Evolutionary conservation across 2,329 filamentous ascomycete genomes (phyloP).

Genomic region (Gyromitra esculenta): DNA sequence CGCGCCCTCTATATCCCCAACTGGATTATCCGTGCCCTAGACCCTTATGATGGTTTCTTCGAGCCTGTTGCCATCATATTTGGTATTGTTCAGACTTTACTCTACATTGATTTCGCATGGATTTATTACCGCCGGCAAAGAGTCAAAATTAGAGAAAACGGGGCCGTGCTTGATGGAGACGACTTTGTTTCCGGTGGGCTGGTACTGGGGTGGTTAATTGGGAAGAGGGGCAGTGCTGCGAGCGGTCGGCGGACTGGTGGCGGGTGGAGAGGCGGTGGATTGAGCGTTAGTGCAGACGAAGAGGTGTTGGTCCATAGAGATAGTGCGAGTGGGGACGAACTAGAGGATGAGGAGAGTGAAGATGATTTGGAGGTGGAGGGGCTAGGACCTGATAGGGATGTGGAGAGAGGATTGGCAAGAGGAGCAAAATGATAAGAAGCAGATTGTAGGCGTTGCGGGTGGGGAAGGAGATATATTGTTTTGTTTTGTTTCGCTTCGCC

Average conservation of each 20-base stretch:
- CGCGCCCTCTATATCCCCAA: slow-evolving; percentile 89
- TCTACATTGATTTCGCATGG: slow-evolving; percentile 96
- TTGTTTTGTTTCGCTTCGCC: neutral
- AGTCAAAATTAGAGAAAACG: slow-evolving; percentile 89
- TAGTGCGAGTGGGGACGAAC: slow-evolving; percentile 58
- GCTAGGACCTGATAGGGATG: slow-evolving; percentile 46
- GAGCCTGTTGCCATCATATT: slow-evolving; percentile 83
- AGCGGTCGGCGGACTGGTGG: slow-evolving; percentile 46
- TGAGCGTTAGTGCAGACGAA: slow-evolving; percentile 55
- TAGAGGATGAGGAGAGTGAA: slow-evolving; percentile 58
- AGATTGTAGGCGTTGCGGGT: neutral
- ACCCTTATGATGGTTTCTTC: slow-evolving; percentile 68
- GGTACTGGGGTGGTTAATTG: slow-evolving; percentile 62
- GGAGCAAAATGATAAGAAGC: slow-evolving; percentile 11
- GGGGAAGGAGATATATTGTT: neutral
- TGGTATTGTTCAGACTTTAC: slow-evolving; percentile 84
- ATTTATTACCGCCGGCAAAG: slow-evolving; percentile 94
- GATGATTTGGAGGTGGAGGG: slow-evolving; percentile 59
- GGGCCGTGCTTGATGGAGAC: slow-evolving; percentile 82
- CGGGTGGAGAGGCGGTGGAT: slow-evolving; percentile 49
- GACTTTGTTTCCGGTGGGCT: slow-evolving; percentile 88
- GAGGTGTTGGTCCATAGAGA: slow-evolving; percentile 31
- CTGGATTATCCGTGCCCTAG: slow-evolving; percentile 78
- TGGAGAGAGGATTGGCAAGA: slow-evolving; percentile 54
- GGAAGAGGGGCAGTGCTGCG: slow-evolving; percentile 18